Base-by-base conservation (phyloP, 2,329 filamentous ascomycete genomes). In the Arthrinium puccinioides region DNA sequence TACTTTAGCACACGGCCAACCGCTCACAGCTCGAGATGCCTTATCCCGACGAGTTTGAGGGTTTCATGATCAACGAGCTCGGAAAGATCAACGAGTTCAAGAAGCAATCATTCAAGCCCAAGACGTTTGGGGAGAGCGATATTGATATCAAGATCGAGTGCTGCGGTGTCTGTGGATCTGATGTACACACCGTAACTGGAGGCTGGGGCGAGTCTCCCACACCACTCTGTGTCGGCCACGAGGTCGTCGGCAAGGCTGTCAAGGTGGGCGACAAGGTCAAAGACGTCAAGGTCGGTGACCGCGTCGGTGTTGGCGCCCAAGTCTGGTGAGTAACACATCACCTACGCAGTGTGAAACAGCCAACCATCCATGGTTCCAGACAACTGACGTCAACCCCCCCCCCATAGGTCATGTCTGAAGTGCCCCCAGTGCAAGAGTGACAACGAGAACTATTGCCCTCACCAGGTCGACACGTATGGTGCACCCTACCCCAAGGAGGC, bases 131-230 rank as follows among this genome's bases (percentile, higher is more conserved):
- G 14, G 48, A 80, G 47, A 65, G 79, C 55, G 79, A 84, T 51
- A 69, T 84, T 47, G 80, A 84, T 47, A 73, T 84, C 55, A 77
- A 80, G 57, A 76, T 84, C 50, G 77, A 83, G 45, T 73, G 69
- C 45, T 81, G 77, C 48, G 76, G 77, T 51, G 62, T 75, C 21
- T 76, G 72, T 48, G 70, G 74, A 42, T 71, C 67, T 30, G 71
- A 76, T 45, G 64, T 75, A 13, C 71, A 62, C 43, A 55, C 52
- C 5, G 44, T 60, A 2, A 56, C 50, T 0, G 54, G 56, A 15
- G 56, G 59, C 13, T 61, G 55, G 54, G 52, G 53, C 18, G 52
- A 53, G 4, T 44, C 49, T 0, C 51, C 51, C 6, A 49, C 52
- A 2, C 69, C 70, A 3, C 54, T 75, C 26, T 73, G 69, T 34